Base-by-base conservation (phyloP, 108 stramenopile genomes). In the Cylindrotheca fusiformis region DNA sequence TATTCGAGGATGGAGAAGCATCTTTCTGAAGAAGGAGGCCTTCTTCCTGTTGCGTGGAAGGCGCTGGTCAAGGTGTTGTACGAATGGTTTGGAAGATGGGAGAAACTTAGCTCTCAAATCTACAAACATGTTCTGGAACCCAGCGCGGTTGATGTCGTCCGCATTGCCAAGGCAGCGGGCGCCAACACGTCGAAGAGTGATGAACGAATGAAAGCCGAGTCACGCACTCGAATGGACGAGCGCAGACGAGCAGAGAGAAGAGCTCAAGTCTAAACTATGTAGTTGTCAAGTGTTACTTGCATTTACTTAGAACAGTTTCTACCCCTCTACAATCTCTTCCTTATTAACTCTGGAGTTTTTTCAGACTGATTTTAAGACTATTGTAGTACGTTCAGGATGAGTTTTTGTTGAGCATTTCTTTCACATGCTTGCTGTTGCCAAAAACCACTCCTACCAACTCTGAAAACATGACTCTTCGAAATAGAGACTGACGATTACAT, bases 81-180 rank as follows among this genome's bases (percentile, higher is more conserved):
- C 58, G 91, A 93, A 75, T 93, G 91, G 91, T 93, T 93, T 67
- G 91, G 91, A 55, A 73, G 88, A 31, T 93, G 91, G 91, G 91
- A 93, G 52, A 93, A 93, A 67, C 67, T 93, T 2, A 87, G 87
- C 52, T 84, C 85, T 8, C 81, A 81, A 44, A 86, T 87, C 25
- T 93, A 93, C 71, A 84, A 84, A 52, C 83, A 90, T 49, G 80
- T 82, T 6, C 67, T 93, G 57, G 86, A 86, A n/a, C 92, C 92
- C 4, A 84, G 81, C 53, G 88, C 92, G 1, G 81, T 88, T 26
- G 88, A 93, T 68, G 83, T 93, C 4, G 92, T 93, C 21, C 81
- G 92, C 29, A 84, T 93, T 61, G 92, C 92, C 27, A 93, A 93
- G 71, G 77, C 82, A 44, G 92, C 85, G 22, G 88, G 86, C 14